phyloP scores from a whole-genome alignment of 2,329 filamentous ascomycete species.

The Claviceps fusiformis region DNA sequence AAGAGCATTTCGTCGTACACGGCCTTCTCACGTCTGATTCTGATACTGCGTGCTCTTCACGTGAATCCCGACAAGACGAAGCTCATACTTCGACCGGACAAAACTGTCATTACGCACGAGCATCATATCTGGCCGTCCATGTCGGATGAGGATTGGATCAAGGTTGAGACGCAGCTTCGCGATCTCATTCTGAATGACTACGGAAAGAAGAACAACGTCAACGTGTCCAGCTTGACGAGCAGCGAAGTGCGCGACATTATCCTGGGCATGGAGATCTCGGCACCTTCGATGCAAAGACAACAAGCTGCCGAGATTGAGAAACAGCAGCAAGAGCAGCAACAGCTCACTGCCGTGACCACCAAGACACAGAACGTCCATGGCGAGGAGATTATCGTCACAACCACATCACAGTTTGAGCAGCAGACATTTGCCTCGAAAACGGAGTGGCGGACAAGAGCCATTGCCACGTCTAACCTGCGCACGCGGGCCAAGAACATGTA shows the following conservation, averaged over 20 bases:
- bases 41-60: conserved; percentile 88
- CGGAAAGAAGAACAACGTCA: conserved; percentile 99
- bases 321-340: conserved; percentile 92
- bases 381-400: conserved; percentile 96
- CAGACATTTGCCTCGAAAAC: conserved; percentile 97
- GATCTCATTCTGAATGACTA: conserved; percentile 97
- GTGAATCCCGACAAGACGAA: conserved; percentile 99
- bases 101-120: conserved; percentile 95
- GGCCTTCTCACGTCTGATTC: conserved; percentile 85
- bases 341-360: conserved; percentile 92
- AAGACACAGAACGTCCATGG: conserved; percentile 96
- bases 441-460: conserved; percentile 92
- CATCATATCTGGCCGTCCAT: conserved; percentile 97
- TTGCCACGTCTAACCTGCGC: conserved; percentile 88
- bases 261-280: conserved; percentile 97
- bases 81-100: conserved; percentile 84
- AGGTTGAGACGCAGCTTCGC: conserved; percentile 92
- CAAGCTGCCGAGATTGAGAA: conserved; percentile 98
- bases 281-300: conserved; percentile 93
- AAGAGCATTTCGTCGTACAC: conserved; percentile 98
- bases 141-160: conserved; percentile 95
- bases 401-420: conserved; percentile 94
- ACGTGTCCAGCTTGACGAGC: conserved; percentile 88
- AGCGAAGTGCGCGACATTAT: conserved; percentile 98
- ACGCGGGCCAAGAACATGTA: conserved; percentile 97